Conservation (phyloP, 139 green algal species). For the Mychonastes homosphaera region DNA sequence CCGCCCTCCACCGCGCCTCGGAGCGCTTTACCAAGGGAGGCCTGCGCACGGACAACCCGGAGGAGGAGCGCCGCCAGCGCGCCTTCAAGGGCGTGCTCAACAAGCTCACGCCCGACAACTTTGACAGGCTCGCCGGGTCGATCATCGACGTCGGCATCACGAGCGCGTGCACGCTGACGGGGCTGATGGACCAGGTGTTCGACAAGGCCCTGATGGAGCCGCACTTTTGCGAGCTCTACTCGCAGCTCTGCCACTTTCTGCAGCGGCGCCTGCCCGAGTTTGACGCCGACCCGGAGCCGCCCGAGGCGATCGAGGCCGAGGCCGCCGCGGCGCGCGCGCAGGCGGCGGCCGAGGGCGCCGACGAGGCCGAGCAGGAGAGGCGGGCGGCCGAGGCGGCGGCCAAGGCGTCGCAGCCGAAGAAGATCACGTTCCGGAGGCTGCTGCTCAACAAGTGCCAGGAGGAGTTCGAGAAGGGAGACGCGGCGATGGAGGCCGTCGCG, state of each 20-base stretch:
- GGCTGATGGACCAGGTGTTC: slow-evolving; percentile 87
- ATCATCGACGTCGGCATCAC: slow-evolving; percentile 73
- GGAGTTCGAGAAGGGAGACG: slow-evolving; percentile 77
- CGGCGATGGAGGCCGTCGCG: slow-evolving; percentile 42
- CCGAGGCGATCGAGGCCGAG: slow-evolving; percentile 9
- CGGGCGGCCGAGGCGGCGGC: slow-evolving; percentile 10
- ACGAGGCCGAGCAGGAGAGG: neutral
- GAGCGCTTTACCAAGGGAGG: too few relatives aligned
- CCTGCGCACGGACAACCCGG: slow-evolving; percentile 59
- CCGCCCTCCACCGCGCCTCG: too few relatives aligned
- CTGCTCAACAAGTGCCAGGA: slow-evolving; percentile 98
- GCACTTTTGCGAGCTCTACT: slow-evolving; percentile 90
- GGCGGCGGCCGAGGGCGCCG: neutral
- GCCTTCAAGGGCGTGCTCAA: slow-evolving; percentile 89
- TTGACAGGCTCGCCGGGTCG: slow-evolving; percentile 70
- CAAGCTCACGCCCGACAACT: slow-evolving; percentile 99
- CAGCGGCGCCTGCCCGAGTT: slow-evolving; percentile 27
- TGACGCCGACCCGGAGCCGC: slow-evolving; percentile 17
- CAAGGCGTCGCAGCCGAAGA: slow-evolving; percentile 26
- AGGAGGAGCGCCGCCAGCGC: slow-evolving; percentile 87
- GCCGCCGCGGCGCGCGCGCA: slow-evolving; percentile 3
- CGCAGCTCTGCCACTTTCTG: slow-evolving; percentile 49
- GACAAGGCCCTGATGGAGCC: slow-evolving; percentile 96
- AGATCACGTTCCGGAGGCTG: slow-evolving; percentile 72
- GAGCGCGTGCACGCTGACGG: slow-evolving; percentile 62